Evolutionary conservation across 2,329 filamentous ascomycete species (phyloP).

Genomic region (Pseudocercospora macadamiae): DNA sequence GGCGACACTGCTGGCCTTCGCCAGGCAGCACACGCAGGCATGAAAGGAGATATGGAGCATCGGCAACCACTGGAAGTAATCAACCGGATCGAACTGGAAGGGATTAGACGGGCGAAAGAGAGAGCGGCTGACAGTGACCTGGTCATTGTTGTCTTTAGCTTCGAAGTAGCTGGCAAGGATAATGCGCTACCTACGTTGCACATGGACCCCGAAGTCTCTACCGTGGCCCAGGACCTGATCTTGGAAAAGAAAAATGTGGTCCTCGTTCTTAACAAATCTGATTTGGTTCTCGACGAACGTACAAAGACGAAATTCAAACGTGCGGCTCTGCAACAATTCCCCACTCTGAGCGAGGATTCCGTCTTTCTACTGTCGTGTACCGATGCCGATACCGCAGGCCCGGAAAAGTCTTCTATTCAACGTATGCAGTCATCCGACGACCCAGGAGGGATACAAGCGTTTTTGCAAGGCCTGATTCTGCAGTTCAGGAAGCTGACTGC

Average conservation of each 20-base stretch:
- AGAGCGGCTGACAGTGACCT: slow-evolving; percentile 84
- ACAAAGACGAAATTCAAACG: slow-evolving; percentile 21
- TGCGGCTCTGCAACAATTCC: slow-evolving; percentile 45
- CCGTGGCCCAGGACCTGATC: slow-evolving; percentile 56
- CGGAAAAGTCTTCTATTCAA: background rate
- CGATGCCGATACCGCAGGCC: slow-evolving; percentile 45
- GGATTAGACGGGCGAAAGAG: slow-evolving; percentile 81
- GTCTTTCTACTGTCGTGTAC: slow-evolving; percentile 71
- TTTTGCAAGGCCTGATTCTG: slow-evolving; percentile 68
- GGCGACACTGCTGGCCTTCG: slow-evolving; percentile 92
- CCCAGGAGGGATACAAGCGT: slow-evolving; percentile 67
- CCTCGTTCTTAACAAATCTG: slow-evolving; percentile 64
- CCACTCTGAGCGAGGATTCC: slow-evolving; percentile 46
- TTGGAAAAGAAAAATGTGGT: slow-evolving; percentile 57
- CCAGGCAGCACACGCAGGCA: slow-evolving; percentile 18
- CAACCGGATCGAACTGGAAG: slow-evolving; percentile 81
- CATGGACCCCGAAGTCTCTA: slow-evolving; percentile 59
- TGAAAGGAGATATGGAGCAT: background rate
- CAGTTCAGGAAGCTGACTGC: slow-evolving; percentile 73
- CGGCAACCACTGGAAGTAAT: slow-evolving; percentile 48
- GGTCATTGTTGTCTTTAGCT: slow-evolving; percentile 76
- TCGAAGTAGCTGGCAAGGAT: slow-evolving; percentile 55
- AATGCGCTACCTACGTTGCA: slow-evolving; percentile 17
- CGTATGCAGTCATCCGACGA: slow-evolving; percentile 41
- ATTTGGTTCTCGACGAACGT: slow-evolving; percentile 41